phyloP scores from a whole-genome alignment of 2,329 filamentous ascomycete species.

The Penicillium sumatraense region DNA sequence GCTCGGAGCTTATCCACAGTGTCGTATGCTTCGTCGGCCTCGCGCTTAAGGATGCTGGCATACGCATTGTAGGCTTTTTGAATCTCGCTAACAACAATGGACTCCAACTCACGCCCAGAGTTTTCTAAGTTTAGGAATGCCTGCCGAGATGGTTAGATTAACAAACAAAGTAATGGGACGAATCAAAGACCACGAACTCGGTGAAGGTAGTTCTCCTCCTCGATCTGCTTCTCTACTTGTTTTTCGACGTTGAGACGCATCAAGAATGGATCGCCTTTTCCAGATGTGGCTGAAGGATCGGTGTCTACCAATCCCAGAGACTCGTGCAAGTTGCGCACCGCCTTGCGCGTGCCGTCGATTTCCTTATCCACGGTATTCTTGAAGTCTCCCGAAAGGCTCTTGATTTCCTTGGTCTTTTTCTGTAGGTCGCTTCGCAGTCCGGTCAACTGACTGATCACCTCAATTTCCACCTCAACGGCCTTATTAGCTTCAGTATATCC shows the following conservation, averaged over 20 bases:
- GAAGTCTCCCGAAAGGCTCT: conserved; percentile 89
- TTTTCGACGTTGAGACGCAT: conserved; percentile 83
- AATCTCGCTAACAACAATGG: conserved; percentile 95
- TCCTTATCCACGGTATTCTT: conserved; percentile 97
- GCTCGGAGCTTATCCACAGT: conserved; percentile 79
- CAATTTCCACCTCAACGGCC: conserved; percentile 85
- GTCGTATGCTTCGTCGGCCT: conserved; percentile 79
- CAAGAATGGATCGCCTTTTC: conserved; percentile 91
- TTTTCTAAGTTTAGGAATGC: conserved; percentile 93
- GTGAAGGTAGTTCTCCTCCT: conserved; percentile 97
- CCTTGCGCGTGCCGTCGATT: conserved; percentile 80
- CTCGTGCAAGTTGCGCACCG: conserved; percentile 81
- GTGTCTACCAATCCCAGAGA: conserved; percentile 77
- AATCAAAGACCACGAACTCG: conserved; percentile 61
- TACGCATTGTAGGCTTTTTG: conserved; percentile 98
- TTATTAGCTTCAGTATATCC: conserved; percentile 82
- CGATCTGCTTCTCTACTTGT: conserved; percentile 88
- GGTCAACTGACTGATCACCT: conserved; percentile 85
- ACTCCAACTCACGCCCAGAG: conserved; percentile 91
- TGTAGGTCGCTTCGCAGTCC: conserved; percentile 85
- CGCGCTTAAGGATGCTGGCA: conserved; percentile 86
- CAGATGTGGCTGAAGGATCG: conserved; percentile 73
- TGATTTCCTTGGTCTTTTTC: conserved; percentile 99
- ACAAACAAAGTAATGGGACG: not conserved
- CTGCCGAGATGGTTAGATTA: conserved; percentile 50